Evolutionary conservation across 2,329 filamentous ascomycete genomes (phyloP), one percentile per base, ranked within the genome.

Genomic region (Bipolaris gigantea): DNA sequence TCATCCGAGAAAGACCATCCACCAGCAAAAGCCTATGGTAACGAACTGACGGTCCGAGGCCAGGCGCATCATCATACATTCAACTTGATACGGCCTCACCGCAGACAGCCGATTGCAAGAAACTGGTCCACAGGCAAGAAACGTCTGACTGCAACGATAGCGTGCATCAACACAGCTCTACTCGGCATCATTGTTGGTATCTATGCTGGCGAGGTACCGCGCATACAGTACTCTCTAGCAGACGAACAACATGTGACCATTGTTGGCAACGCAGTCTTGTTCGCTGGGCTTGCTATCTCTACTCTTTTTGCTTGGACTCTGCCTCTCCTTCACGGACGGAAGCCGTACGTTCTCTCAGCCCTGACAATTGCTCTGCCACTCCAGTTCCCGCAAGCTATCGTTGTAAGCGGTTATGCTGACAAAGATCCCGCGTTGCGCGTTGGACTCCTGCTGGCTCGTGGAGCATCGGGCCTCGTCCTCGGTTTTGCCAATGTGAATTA

Each of bases 401-500:
- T 85, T 2, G 81, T 90, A 8, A 81, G 81, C 18, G 35, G 32
- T 1, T 40, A 70, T 75, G 8, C 80, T 77, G 52, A 84, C 4
- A 79, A 82, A 51, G 78, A 81, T 11, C 66, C 76, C 19, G 76
- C 76, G 18, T 90, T 84, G 78, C 80, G 83, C 63, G 77, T 81
- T 48, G 80, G 84, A 27, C 76, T 92, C 4, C 78, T 92, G 3
- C 72, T 85, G 5, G 82, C 87, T 5, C 81, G 89, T 45, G 81
- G 81, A 1, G 65, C 89, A 42, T 89, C 89, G 72, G 89, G 89
- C 0, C 75, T 86, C 32, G 82, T 83, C 18, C 80, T 92, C 9
- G 89, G 89, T 0, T 89, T 92, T 65, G 87, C 86, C 15, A 89
- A 88, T 67, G 88, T 92, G 79, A 92, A 92, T 66, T 88, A 88